These are phyloP conservation scores for Pyrenophora graminea DNA, from an alignment of 2,329 filamentous ascomycete species.

Conservation along the genomic window DNA sequence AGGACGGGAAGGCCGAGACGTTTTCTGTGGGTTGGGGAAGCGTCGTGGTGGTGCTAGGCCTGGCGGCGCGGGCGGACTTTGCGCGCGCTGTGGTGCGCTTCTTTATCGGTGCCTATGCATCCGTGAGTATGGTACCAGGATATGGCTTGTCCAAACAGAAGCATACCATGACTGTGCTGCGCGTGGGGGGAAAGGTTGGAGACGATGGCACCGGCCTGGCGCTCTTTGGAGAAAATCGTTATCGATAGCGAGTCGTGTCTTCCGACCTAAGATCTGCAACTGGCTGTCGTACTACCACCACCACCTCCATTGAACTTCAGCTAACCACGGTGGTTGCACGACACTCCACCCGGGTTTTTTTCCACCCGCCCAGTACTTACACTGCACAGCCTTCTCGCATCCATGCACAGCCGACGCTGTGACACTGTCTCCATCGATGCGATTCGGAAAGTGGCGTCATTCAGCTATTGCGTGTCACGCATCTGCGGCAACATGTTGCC, in stretches of 20 bases:
- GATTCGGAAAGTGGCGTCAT: background rate
- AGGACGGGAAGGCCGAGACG: constrained; percentile 63
- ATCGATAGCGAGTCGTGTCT: constrained; percentile 12
- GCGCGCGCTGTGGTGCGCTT: constrained; percentile 45
- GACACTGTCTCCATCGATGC: background rate
- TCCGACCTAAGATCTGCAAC: background rate
- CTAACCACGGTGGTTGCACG: constrained; percentile 1
- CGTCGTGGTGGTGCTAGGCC: constrained; percentile 22
- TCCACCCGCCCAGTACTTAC: background rate
- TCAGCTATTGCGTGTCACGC: background rate
- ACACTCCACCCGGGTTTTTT: background rate
- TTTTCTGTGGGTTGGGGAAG: constrained; percentile 29
- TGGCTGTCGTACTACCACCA: background rate
- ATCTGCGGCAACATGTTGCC: background rate
- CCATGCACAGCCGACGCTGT: background rate
- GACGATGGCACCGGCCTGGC: background rate
- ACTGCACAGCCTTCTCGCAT: background rate
- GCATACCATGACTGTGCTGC: constrained; percentile 17
- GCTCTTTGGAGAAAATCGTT: constrained; percentile 9
- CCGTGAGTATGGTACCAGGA: background rate
- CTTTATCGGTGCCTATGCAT: constrained; percentile 41
- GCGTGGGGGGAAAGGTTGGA: background rate
- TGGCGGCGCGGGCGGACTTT: constrained; percentile 35
- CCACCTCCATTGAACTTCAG: background rate
- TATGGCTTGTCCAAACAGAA: background rate